Base-by-base conservation (phyloP, 768 basidiomycete species). In the Collybia mongolica region DNA sequence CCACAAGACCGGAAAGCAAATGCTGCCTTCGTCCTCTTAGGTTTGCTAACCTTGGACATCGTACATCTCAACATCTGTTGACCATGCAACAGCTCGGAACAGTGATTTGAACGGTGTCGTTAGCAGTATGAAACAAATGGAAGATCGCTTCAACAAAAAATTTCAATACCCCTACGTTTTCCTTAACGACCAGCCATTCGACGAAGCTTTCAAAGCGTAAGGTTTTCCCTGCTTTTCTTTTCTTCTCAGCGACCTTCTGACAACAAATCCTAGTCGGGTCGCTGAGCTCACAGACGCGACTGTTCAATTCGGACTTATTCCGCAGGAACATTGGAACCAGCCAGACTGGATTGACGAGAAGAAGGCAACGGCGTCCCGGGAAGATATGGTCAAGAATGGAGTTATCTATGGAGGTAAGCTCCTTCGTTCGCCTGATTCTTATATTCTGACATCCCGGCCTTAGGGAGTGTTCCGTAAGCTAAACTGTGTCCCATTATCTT, bases 61-160 rank as follows among this genome's bases (percentile, higher is more conserved):
- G 14, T 20, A 2, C 15, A 38, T 17, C 14, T 26, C 19, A 39
- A 35, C 29, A 6, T 43, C 17, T 32, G 15, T 24, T 11, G n/a
- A 6, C 28, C 17, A 22, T 17, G 6, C 17, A 29, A 24, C 12
- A 81, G 85, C 83, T 3, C 74, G 84, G 2, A 86, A 86, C 61
- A 65, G 73, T 39, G 84, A 86, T 63, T 62, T 85, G 49, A 71
- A 74, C 44, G 81, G 82, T 5, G 78, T 88, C 46, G 59, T 84
- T 36, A 77, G 72, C 55, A 86, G 83, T 55, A 76, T 90, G 67
- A 82, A 85, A 60, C 83, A 86, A 63, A 77, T 90, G 69, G 96
- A 98, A 69, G 87, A 91, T 62, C 74, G 88, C 36, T 97, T 97
- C 74, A 99, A 99, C 75, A 81, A 83, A 53, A 86, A 87, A 63